Percentiles rank a stretch among this genome's conserved stretches.
These are phyloP conservation scores for Aspergillus texensis DNA, from an alignment of 2,329 filamentous ascomycete species.

Conservation along the genomic window DNA sequence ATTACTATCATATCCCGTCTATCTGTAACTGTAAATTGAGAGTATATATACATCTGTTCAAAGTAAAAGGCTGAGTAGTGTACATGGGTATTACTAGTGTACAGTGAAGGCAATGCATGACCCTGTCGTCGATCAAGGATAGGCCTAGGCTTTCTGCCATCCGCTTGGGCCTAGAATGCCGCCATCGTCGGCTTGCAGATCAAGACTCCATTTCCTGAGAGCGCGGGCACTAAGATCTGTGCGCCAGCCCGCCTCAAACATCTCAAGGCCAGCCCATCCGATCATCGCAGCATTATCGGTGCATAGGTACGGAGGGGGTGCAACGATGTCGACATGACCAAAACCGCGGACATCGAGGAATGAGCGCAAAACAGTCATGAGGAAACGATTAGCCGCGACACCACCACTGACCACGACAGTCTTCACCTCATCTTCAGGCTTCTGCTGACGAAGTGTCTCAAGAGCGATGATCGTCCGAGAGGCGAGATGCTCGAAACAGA, in stretches of 20 bases:
- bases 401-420: constrained; percentile 85
- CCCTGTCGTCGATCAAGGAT: background rate
- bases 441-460: constrained; percentile 36
- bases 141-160: constrained; percentile 46
- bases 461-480: constrained; percentile 73
- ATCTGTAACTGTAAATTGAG: background rate
- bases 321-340: constrained; percentile 62
- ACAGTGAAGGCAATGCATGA: background rate
- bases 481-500: constrained; percentile 85
- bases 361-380: constrained; percentile 67
- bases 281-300: constrained; percentile 99
- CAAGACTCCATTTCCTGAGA: constrained; percentile 74
- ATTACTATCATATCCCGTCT: background rate
- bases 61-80: background rate
- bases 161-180: constrained; percentile 67
- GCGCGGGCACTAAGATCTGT: constrained; percentile 64
- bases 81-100: constrained; percentile 10
- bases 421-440: constrained; percentile 39
- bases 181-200: constrained; percentile 60
- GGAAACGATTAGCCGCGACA: constrained; percentile 81
- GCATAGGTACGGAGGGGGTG: constrained; percentile 77
- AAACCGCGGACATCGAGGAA: constrained; percentile 70
- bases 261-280: constrained; percentile 89
- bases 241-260: constrained; percentile 78
- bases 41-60: background rate